phyloP scores from a whole-genome alignment of 345 rosid species.

The Lumnitzera littorea region DNA sequence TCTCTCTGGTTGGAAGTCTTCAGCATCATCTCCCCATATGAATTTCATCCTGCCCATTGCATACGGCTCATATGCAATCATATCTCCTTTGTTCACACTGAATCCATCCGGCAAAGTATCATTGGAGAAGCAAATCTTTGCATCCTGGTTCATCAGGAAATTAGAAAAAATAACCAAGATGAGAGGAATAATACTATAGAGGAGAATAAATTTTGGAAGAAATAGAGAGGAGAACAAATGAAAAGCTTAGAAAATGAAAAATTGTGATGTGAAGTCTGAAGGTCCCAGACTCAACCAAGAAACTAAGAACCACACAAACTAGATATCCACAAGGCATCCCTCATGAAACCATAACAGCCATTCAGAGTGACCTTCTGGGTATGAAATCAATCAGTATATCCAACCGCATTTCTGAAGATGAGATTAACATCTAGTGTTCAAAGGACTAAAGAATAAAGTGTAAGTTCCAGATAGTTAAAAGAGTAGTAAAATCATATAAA shows the following conservation, averaged over 20 bases:
- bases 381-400: too few relatives aligned
- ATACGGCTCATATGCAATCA: slow-evolving; percentile 44
- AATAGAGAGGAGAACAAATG: background rate
- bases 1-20: slow-evolving; percentile 45
- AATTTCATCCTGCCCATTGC: slow-evolving; percentile 68
- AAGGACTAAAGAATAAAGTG: too few relatives aligned
- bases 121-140: slow-evolving; percentile 46
- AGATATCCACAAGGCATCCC: too few relatives aligned
- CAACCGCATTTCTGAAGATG: too few relatives aligned
- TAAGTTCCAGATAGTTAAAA: too few relatives aligned
- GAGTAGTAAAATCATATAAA: too few relatives aligned
- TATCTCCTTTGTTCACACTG: slow-evolving; percentile 41
- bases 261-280: background rate
- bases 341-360: background rate
- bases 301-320: too few relatives aligned
- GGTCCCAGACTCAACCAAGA: too few relatives aligned
- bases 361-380: too few relatives aligned
- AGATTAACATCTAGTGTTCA: too few relatives aligned
- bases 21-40: slow-evolving; percentile 49
- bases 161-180: background rate
- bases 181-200: too few relatives aligned
- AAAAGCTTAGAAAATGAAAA: background rate
- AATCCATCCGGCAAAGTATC: slow-evolving; percentile 60
- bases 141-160: slow-evolving; percentile 24
- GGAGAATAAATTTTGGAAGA: too few relatives aligned